Conservation (phyloP, 306 rosid genomes). For the Begonia peltatifolia region DNA sequence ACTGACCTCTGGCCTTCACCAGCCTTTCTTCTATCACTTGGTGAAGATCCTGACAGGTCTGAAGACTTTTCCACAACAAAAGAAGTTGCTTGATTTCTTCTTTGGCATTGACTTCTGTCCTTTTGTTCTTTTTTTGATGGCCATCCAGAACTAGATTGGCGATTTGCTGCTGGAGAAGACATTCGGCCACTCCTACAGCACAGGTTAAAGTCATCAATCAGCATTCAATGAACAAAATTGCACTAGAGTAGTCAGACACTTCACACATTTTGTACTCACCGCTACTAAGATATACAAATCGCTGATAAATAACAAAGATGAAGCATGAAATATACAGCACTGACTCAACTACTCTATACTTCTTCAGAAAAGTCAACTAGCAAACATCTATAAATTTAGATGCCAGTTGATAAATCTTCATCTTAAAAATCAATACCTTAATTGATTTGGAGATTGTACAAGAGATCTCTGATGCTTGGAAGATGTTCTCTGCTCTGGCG, state of each 20-base stretch:
- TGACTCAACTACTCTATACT: not conserved
- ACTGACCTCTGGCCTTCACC: slow-evolving; percentile 44
- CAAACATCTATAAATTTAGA: not conserved
- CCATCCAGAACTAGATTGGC: slow-evolving; percentile 27
- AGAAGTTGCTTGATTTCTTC: slow-evolving; percentile 20
- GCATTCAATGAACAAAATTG: not conserved
- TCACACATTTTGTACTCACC: not conserved
- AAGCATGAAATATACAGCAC: not conserved
- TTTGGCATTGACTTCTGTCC: slow-evolving; percentile 16
- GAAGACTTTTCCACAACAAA: slow-evolving; percentile 34
- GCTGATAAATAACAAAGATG: not conserved
- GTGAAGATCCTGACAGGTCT: slow-evolving; percentile 27
- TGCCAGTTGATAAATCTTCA: not conserved
- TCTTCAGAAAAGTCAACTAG: slow-evolving; percentile 3
- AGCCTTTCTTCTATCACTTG: slow-evolving; percentile 23
- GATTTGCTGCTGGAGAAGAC: slow-evolving; percentile 16
- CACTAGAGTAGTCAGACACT: not conserved
- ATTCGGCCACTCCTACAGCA: slow-evolving; percentile 30
- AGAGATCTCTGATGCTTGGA: slow-evolving; percentile 27
- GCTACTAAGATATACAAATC: not conserved
- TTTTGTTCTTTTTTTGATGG: slow-evolving; percentile 22
- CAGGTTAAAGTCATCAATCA: not conserved
- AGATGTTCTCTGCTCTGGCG: slow-evolving; percentile 25
- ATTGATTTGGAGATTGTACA: slow-evolving; percentile 31
- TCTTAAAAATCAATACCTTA: slow-evolving; percentile 28